Base-by-base conservation (phyloP, 805 yeast species). In the Candida nonsorbophila region DNA sequence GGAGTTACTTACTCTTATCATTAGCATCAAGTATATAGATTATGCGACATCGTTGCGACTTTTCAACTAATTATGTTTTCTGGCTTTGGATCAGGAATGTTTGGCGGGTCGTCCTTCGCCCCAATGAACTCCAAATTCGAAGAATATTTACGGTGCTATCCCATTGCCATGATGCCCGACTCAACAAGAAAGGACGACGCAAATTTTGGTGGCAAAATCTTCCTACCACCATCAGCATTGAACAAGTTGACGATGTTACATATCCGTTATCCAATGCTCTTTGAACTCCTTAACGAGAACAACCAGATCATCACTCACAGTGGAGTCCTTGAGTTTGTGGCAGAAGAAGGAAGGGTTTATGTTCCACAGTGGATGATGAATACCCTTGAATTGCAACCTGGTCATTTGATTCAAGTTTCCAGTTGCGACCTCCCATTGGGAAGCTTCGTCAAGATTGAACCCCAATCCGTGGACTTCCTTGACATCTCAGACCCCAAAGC, bases 401-500 rank as follows among this genome's bases (percentile, higher is more conserved):
- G 97, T 0, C 72, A 84, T n/a, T 62, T 92, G 35, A 62, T 92
- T 11, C 79, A 80, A 38, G 72, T 94, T 22, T 69, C 79, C 24
- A 77, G 77, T 27, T 77, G 86, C 15, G 94, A 86, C 51, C 67
- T 92, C 27, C 90, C 92, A 8, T 69, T 79, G 41, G 99, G 98
- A 6, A 66, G 68, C 16, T 92, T 85, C 60, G 96, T 90, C 16
- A 88, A 86, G 55, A 72, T 92, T 30, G 95, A 92, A 57, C 98
- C 99, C 1, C 99, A 92, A 53, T 79, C 92, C 6, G 88, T 79
- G 2, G 95, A 87, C 43, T 92, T 92, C 47, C 67, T 92, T 34
- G 97, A 92, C 28, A 92, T 92, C 6, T 73, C 88, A 2, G 97
- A 92, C 50, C 98, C 97, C 10, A 87, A 87, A 51, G 97, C 98